Conservation (phyloP, 2,329 filamentous ascomycete genomes). For the Coniochaeta hoffmannii region DNA sequence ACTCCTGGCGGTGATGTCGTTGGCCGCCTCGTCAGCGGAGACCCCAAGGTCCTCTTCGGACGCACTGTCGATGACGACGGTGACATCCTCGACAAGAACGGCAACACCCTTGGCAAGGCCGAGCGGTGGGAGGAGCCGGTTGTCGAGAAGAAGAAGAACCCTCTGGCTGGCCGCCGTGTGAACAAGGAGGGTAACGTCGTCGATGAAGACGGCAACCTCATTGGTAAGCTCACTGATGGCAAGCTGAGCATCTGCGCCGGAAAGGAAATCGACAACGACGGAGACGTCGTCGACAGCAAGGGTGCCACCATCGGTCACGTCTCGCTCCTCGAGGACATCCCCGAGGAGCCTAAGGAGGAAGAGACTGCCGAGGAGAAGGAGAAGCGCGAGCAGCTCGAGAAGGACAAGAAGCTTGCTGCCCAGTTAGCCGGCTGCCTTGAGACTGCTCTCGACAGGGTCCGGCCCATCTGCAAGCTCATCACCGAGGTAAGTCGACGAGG, state of each 20-base stretch:
- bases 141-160: constrained; percentile 43
- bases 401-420: constrained; percentile 69
- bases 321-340: constrained; percentile 56
- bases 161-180: constrained; percentile 45
- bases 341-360: constrained; percentile 19
- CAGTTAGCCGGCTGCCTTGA: constrained; percentile 68
- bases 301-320: constrained; percentile 61
- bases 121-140: constrained; percentile 52
- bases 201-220: constrained; percentile 49
- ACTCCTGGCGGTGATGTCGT: constrained; percentile 63
- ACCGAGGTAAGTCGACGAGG: constrained; percentile 52
- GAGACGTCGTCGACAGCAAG: constrained; percentile 63
- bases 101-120: constrained; percentile 49
- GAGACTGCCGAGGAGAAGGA: constrained; percentile 40
- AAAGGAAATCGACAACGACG: constrained; percentile 63
- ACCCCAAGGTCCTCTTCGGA: constrained; percentile 64
- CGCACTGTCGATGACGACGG: constrained; percentile 74
- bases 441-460: constrained; percentile 75
- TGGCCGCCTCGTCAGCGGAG: constrained; percentile 63
- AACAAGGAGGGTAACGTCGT: constrained; percentile 53
- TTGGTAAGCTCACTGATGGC: constrained; percentile 64
- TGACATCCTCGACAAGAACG: constrained; percentile 72
- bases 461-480: constrained; percentile 81
- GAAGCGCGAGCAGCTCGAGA: constrained; percentile 47
- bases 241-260: constrained; percentile 56